phyloP scores from a whole-genome alignment of 2,329 filamentous ascomycete species.

The Aureobasidium sp. region DNA sequence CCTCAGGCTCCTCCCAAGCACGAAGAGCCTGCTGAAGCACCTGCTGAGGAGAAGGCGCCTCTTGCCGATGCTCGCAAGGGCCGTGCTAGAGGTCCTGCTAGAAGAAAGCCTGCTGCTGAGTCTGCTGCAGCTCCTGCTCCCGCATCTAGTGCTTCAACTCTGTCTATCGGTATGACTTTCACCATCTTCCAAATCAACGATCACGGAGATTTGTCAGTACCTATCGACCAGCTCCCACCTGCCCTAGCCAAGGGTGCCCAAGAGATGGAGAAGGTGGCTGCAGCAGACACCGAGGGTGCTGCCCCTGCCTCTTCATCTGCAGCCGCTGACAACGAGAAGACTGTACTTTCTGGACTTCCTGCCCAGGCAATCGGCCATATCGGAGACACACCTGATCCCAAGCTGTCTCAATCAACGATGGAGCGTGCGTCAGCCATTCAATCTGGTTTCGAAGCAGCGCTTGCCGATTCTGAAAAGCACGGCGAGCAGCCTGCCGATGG shows the following conservation, averaged over 20 bases:
- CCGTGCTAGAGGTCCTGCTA: slow-evolving; percentile 77
- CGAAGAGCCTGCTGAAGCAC: slow-evolving; percentile 44
- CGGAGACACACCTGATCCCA: slow-evolving; percentile 21
- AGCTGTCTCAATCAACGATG: slow-evolving; percentile 15
- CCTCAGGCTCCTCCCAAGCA: slow-evolving; percentile 67
- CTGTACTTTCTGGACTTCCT: slow-evolving; percentile 11
- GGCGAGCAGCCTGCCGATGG: slow-evolving; percentile 2
- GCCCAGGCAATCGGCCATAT: slow-evolving; percentile 19
- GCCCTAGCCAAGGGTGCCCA: slow-evolving; percentile 18
- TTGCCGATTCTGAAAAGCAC: slow-evolving; percentile 11
- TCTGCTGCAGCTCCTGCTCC: slow-evolving; percentile 41
- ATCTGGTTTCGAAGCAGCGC: slow-evolving; percentile 17
- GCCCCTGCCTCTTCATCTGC: slow-evolving; percentile 19
- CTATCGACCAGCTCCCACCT: slow-evolving; percentile 16
- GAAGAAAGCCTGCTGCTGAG: slow-evolving; percentile 59
- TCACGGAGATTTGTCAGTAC: slow-evolving; percentile 32
- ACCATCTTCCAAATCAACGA: slow-evolving; percentile 40
- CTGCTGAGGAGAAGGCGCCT: slow-evolving; percentile 66
- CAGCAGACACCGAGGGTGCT: slow-evolving; percentile 23
- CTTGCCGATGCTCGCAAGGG: slow-evolving; percentile 84
- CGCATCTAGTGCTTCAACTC: slow-evolving; percentile 46
- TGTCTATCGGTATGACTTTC: slow-evolving; percentile 33
- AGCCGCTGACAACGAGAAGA: slow-evolving; percentile 8
- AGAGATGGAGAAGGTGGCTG: slow-evolving; percentile 21
- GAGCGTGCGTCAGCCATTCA: slow-evolving; percentile 18